Evolutionary conservation across 257 asterid genomes (phyloP).

Genomic region (Petunia secreta): DNA sequence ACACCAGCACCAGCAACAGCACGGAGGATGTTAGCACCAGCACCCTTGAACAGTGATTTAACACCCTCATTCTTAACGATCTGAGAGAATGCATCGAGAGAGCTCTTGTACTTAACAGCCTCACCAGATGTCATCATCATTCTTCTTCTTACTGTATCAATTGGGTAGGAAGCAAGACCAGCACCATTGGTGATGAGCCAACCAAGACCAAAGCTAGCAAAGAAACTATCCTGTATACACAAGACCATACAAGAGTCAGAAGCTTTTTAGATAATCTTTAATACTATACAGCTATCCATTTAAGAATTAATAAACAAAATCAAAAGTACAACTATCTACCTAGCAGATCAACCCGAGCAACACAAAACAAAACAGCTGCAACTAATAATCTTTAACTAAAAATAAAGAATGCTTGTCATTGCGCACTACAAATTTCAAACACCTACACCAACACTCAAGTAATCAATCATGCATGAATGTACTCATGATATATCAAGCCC

Average conservation of each 20-base stretch:
- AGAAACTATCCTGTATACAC: slow-evolving; percentile 80
- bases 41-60: slow-evolving; percentile 87
- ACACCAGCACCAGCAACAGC: slow-evolving; percentile 97
- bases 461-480: not conserved
- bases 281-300: not conserved
- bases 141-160: slow-evolving; percentile 91
- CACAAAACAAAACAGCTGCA: not conserved
- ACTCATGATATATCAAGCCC: not conserved
- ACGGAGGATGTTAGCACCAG: slow-evolving; percentile 91
- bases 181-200: slow-evolving; percentile 96
- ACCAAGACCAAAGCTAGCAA: slow-evolving; percentile 91
- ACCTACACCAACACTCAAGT: not conserved
- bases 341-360: not conserved
- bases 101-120: slow-evolving; percentile 94
- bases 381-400: not conserved
- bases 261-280: not conserved
- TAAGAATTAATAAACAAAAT: not conserved
- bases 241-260: not conserved
- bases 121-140: slow-evolving; percentile 99
- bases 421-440: not conserved
- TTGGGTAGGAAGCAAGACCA: slow-evolving; percentile 90
- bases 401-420: not conserved
- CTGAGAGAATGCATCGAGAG: slow-evolving; percentile 72
- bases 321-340: not conserved
- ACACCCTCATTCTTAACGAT: slow-evolving; percentile 83